Percentiles rank a stretch among this genome's conserved stretches.
Evolutionary conservation across 305 asterid species (phyloP).

Genomic region (Caryopteris hybrid): DNA sequence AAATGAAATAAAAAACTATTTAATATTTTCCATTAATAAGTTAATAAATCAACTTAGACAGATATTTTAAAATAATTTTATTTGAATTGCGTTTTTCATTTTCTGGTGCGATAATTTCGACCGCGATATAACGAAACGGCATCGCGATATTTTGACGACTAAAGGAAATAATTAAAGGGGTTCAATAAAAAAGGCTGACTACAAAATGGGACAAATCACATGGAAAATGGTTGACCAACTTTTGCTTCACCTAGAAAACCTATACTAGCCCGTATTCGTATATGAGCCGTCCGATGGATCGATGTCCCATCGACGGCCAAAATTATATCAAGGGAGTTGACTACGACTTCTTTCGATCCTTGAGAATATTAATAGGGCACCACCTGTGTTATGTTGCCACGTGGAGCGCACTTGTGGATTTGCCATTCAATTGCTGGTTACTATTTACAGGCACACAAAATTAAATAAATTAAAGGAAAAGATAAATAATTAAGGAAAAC

Average conservation of each 20-base stretch:
- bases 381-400: constrained; percentile 28
- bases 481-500: background rate
- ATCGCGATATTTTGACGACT: constrained; percentile 20
- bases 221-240: constrained; percentile 53
- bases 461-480: too few relatives aligned
- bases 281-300: constrained; percentile 22
- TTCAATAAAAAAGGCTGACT: constrained; percentile 27
- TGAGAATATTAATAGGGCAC: constrained; percentile 5
- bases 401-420: background rate
- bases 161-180: constrained; percentile 3
- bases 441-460: too few relatives aligned
- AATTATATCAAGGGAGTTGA: constrained; percentile 28
- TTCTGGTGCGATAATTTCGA: background rate
- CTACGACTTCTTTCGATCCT: constrained; percentile 2
- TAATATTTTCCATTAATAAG: too few relatives aligned
- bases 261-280: constrained; percentile 11
- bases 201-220: constrained; percentile 29
- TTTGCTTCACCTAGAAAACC: constrained; percentile 19
- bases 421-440: background rate
- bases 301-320: constrained; percentile 23
- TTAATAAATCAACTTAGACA: too few relatives aligned
- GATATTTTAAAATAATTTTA: too few relatives aligned
- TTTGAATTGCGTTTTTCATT: too few relatives aligned
- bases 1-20: too few relatives aligned
- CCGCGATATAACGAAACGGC: background rate